These are phyloP conservation scores for Aegle marmelos DNA, from an alignment of 345 rosid genomes.

Conservation along the genomic window DNA sequence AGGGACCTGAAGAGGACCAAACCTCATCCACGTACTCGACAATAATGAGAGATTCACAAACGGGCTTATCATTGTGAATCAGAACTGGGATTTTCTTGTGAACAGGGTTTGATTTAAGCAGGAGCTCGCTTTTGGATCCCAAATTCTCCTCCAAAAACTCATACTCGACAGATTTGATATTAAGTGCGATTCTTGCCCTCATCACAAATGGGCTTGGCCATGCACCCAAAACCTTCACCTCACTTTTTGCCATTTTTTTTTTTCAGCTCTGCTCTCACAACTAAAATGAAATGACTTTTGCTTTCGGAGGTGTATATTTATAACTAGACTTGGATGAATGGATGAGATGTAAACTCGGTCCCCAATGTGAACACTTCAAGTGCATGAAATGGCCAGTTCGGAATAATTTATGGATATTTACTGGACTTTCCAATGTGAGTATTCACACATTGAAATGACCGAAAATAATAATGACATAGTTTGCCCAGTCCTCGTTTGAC, in stretches of 20 bases:
- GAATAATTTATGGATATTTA: background rate
- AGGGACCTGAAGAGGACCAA: slow-evolving; percentile 54
- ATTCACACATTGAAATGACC: background rate
- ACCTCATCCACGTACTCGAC: slow-evolving; percentile 66
- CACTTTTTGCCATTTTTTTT: slow-evolving; percentile 26
- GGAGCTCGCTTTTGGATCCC: slow-evolving; percentile 55
- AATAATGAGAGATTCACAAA: slow-evolving; percentile 67
- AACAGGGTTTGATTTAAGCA: slow-evolving; percentile 67
- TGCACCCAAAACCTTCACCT: slow-evolving; percentile 65
- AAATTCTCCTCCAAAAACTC: slow-evolving; percentile 56
- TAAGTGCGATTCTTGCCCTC: slow-evolving; percentile 70
- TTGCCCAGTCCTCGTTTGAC: too few species aligned
- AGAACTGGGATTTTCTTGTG: slow-evolving; percentile 82
- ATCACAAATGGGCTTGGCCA: slow-evolving; percentile 82
- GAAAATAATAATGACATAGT: background rate
- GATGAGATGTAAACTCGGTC: too few species aligned
- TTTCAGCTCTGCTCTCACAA: background rate
- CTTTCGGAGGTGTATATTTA: background rate
- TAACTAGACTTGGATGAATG: background rate
- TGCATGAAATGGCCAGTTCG: background rate
- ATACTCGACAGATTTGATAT: slow-evolving; percentile 57
- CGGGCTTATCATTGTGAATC: slow-evolving; percentile 50
- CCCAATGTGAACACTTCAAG: background rate
- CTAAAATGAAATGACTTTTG: background rate
- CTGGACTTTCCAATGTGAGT: background rate